Conservation (phyloP, 2,329 filamentous ascomycete species). For the Fusarium sulawesiense region DNA sequence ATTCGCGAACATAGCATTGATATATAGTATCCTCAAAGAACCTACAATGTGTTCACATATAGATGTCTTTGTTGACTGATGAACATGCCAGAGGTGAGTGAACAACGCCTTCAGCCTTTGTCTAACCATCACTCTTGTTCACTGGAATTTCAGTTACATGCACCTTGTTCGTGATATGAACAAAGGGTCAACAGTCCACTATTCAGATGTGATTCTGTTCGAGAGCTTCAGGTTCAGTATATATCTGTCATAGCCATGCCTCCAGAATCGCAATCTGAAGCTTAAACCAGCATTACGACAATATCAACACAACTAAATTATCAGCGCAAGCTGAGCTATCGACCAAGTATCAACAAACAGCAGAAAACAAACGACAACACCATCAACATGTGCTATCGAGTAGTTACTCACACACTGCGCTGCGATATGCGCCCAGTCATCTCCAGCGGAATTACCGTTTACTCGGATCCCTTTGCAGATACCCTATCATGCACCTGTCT, state of each 20-base stretch:
- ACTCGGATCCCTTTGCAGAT: slow-evolving; percentile 41
- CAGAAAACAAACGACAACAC: neutral
- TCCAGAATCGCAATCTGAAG: neutral
- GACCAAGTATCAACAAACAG: neutral
- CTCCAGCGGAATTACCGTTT: slow-evolving; percentile 36
- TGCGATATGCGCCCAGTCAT: slow-evolving; percentile 48
- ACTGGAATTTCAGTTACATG: neutral
- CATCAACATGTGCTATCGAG: slow-evolving; percentile 42
- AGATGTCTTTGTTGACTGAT: neutral
- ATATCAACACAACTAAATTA: neutral
- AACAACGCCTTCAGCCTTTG: neutral
- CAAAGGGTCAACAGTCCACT: slow-evolving; percentile 9
- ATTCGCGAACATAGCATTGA: neutral
- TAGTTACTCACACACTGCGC: slow-evolving; percentile 43
- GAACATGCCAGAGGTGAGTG: neutral
- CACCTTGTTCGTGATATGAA: slow-evolving; percentile 10
- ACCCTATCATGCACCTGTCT: slow-evolving; percentile 39
- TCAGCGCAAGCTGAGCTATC: neutral
- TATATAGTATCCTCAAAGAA: neutral
- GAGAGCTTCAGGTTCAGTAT: neutral
- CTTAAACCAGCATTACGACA: neutral
- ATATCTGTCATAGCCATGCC: neutral
- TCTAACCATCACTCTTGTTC: neutral
- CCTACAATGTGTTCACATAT: too few relatives aligned
- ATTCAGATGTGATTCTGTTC: neutral